Conservation (phyloP, 495 filamentous ascomycete species). For the Geoglossum glabrum region DNA sequence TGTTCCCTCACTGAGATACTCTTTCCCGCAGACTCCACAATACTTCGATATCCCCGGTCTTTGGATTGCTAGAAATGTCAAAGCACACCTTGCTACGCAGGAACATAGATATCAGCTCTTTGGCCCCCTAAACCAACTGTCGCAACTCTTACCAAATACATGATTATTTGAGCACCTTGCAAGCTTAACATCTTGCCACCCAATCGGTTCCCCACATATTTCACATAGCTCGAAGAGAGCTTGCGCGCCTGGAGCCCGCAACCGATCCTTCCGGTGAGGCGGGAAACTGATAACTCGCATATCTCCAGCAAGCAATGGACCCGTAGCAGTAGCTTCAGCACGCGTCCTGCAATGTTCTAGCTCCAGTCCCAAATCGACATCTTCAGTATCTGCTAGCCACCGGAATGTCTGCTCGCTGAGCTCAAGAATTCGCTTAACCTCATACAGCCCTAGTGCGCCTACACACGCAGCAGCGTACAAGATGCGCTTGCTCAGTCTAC, state of each 20-base stretch:
- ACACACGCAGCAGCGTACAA: not conserved
- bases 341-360: not conserved
- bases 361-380: conserved; percentile 1
- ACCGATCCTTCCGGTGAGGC: not conserved
- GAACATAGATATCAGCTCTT: not conserved
- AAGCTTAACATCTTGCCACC: conserved; percentile 14
- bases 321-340: not conserved
- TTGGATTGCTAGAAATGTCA: conserved; percentile 34
- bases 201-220: conserved; percentile 25
- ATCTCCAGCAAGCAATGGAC: not conserved
- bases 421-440: not conserved
- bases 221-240: conserved; percentile 26
- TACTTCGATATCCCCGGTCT: conserved; percentile 33
- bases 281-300: not conserved
- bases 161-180: conserved; percentile 29
- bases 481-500: not conserved
- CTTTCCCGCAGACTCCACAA: conserved; percentile 28
- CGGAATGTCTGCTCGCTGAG: conserved; percentile 1
- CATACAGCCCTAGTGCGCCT: not conserved
- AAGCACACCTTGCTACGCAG: conserved; percentile 28
- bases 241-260: not conserved
- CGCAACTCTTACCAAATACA: conserved; percentile 22
- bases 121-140: not conserved
- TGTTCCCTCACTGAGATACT: conserved; percentile 16
- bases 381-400: not conserved